Percentiles rank a stretch among this genome's conserved stretches.
These are phyloP conservation scores for Colletotrichum sp. DNA, from an alignment of 2,329 filamentous ascomycete species.

Conservation along the genomic window DNA sequence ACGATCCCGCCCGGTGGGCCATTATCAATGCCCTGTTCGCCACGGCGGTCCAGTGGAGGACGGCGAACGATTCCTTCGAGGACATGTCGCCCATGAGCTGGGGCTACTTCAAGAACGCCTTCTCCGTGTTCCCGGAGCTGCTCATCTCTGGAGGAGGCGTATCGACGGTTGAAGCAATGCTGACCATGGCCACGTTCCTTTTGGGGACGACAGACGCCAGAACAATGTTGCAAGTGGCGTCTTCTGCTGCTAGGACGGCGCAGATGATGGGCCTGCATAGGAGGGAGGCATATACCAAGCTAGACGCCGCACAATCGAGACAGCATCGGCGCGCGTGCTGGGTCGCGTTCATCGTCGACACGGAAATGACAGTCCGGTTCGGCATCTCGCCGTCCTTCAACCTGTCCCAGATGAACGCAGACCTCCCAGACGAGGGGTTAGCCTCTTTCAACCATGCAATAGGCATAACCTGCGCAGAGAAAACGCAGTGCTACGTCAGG, in stretches of 20 bases:
- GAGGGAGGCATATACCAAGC: background rate
- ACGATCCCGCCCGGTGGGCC: background rate
- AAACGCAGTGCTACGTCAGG: background rate
- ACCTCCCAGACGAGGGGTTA: background rate
- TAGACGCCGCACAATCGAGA: background rate
- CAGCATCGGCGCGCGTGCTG: background rate
- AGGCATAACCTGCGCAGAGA: background rate
- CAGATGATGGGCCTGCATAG: constrained; percentile 5
- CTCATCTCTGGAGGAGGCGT: background rate
- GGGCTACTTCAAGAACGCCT: constrained; percentile 18
- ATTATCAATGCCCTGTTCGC: constrained; percentile 3
- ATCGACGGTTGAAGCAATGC: background rate
- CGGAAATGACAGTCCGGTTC: background rate
- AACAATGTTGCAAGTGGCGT: background rate
- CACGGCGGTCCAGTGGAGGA: background rate
- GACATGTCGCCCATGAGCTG: background rate
- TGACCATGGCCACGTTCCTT: constrained; percentile 7
- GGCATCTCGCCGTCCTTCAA: background rate
- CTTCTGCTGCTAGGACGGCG: background rate
- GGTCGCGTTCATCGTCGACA: constrained; percentile 2
- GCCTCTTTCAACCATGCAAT: background rate
- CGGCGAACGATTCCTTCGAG: constrained; percentile 2
- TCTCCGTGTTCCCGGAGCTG: constrained; percentile 3
- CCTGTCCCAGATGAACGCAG: background rate
- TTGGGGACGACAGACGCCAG: constrained; percentile 2